Evolutionary conservation across 2,329 filamentous ascomycete genomes (phyloP).

Genomic region (Microascus cirrosus): DNA sequence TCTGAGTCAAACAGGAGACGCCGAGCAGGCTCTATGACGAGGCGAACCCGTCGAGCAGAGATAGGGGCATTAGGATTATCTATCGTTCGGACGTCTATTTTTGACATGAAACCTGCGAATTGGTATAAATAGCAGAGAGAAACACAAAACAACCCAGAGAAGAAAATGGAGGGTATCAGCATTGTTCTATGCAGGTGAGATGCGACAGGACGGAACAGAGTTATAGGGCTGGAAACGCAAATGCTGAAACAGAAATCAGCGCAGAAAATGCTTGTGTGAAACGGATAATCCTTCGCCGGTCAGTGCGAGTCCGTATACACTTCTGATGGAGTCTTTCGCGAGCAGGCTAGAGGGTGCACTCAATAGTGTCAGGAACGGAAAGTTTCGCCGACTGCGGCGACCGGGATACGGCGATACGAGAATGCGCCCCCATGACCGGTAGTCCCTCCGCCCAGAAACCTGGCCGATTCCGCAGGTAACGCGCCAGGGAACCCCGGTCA

Average conservation of each 20-base stretch:
- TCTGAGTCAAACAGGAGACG: background rate
- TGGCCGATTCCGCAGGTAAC: background rate
- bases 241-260: background rate
- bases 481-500: constrained; percentile 7
- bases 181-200: background rate
- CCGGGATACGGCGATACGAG: no score
- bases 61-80: constrained; percentile 2
- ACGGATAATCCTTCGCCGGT: background rate
- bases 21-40: background rate
- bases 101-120: background rate
- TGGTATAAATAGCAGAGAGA: background rate
- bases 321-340: background rate
- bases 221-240: background rate
- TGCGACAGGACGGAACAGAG: background rate
- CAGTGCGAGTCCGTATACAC: background rate
- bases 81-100: constrained; percentile 10
- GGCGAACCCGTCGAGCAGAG: background rate
- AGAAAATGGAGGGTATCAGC: background rate
- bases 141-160: background rate
- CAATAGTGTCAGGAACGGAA: no score
- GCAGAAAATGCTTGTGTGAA: background rate
- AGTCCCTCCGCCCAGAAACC: background rate
- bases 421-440: no score
- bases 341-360: no score
- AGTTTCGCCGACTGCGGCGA: no score